These are phyloP conservation scores for Aspergillus sp. DNA, from an alignment of 2,329 filamentous ascomycete genomes.

Conservation along the genomic window DNA sequence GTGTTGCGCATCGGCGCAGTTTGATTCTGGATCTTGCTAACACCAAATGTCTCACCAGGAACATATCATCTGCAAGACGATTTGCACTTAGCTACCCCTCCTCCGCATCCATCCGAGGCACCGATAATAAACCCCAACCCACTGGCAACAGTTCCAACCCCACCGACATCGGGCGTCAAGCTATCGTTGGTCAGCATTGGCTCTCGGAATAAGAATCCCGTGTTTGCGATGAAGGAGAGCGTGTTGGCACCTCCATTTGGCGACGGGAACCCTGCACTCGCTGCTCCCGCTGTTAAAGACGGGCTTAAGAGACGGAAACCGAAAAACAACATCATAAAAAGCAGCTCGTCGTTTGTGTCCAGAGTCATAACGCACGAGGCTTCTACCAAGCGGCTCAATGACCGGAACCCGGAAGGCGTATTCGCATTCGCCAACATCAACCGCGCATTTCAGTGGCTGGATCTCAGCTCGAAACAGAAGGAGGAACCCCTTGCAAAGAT, in stretches of 20 bases:
- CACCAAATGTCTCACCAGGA: conserved; percentile 51
- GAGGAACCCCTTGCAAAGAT: conserved; percentile 93
- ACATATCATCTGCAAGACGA: conserved; percentile 90
- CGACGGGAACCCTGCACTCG: conserved; percentile 75
- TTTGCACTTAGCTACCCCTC: conserved; percentile 86
- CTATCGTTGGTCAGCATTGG: conserved; percentile 74
- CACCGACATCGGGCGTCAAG: conserved; percentile 81
- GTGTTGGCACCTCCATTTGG: conserved; percentile 68
- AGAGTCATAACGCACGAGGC: conserved; percentile 87
- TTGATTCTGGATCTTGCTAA: conserved; percentile 12
- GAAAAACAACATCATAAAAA: conserved; percentile 98
- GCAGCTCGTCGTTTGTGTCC: conserved; percentile 98
- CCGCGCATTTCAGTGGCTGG: conserved; percentile 92
- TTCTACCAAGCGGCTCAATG: conserved; percentile 72
- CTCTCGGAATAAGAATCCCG: conserved; percentile 49
- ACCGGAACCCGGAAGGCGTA: conserved; percentile 73
- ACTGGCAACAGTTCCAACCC: conserved; percentile 76
- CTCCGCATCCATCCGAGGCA: conserved; percentile 91
- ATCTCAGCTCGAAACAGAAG: conserved; percentile 68
- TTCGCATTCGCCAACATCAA: conserved; percentile 97
- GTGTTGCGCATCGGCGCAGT: not conserved
- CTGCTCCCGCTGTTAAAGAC: conserved; percentile 62
- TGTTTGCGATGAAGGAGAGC: conserved; percentile 48
- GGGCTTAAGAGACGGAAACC: conserved; percentile 78
- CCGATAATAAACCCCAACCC: conserved; percentile 86